phyloP scores from a whole-genome alignment of 768 basidiomycete genomes.

The Psilocybe azurescens region DNA sequence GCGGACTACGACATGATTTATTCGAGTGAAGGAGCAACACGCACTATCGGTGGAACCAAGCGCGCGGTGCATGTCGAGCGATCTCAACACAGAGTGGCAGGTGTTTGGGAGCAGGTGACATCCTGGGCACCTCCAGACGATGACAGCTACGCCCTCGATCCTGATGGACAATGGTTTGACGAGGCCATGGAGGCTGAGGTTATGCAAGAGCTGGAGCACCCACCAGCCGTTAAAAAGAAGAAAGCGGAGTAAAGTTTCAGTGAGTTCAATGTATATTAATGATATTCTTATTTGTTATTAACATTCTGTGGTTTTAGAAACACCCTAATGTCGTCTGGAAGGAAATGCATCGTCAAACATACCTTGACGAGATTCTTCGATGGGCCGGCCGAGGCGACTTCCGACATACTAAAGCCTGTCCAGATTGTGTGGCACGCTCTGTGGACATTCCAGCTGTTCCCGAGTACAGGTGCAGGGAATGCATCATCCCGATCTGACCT shows the following conservation, averaged over 20 bases:
- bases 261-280: not conserved
- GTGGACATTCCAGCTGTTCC: not conserved
- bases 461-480: constrained; percentile 4
- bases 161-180: not conserved
- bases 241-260: not conserved
- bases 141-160: not conserved
- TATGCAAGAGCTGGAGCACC: not conserved
- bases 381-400: constrained; percentile 3
- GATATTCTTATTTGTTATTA: not conserved
- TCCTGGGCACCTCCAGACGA: not conserved
- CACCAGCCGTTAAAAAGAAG: not conserved
- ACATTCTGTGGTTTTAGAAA: not conserved
- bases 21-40: too few relatives aligned
- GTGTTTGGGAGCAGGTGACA: not conserved
- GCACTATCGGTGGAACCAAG: too few relatives aligned
- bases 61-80: too few relatives aligned
- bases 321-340: not conserved
- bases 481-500: constrained; percentile 5
- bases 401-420: not conserved
- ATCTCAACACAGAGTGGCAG: not conserved
- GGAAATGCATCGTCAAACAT: not conserved
- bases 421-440: not conserved
- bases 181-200: not conserved
- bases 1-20: too few relatives aligned
- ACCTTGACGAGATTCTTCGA: not conserved